phyloP scores from a whole-genome alignment of 2,329 filamentous ascomycete genomes.

The Acephala macrosclerotiorum region DNA sequence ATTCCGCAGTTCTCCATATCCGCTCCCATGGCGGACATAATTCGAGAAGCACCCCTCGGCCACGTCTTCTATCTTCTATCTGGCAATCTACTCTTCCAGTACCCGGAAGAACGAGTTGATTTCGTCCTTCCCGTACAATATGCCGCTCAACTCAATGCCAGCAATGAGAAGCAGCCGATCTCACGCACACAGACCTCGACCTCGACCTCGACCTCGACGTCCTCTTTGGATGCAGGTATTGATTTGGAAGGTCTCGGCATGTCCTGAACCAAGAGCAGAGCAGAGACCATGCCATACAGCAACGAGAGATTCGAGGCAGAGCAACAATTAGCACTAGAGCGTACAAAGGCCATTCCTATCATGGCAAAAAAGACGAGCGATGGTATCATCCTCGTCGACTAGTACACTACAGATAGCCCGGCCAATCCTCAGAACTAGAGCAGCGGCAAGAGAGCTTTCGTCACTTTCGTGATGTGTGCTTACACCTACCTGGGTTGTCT shows the following conservation, averaged over 20 bases:
- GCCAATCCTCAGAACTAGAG: slow-evolving; percentile 17
- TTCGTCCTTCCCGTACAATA: slow-evolving; percentile 13
- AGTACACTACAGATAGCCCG: slow-evolving; percentile 54
- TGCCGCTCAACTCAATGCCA: slow-evolving; percentile 10
- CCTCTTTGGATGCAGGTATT: slow-evolving; percentile 10
- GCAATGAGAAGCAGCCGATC: background rate
- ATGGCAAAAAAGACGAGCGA: slow-evolving; percentile 17
- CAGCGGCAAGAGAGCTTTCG: slow-evolving; percentile 39
- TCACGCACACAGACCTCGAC: slow-evolving; percentile 6
- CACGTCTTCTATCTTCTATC: slow-evolving; percentile 11
- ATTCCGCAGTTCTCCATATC: background rate
- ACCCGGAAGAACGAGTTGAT: slow-evolving; percentile 18
- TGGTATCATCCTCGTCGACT: slow-evolving; percentile 54
- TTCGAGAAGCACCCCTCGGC: slow-evolving; percentile 20
- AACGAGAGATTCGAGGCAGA: slow-evolving; percentile 19
- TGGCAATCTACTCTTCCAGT: slow-evolving; percentile 15
- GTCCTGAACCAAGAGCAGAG: slow-evolving; percentile 13
- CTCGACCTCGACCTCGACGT: slow-evolving; percentile 3
- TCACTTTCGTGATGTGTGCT: slow-evolving; percentile 53
- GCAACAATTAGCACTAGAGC: slow-evolving; percentile 13
- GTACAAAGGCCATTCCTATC: slow-evolving; percentile 20
- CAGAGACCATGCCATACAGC: slow-evolving; percentile 22
- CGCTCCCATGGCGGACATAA: slow-evolving; percentile 19
- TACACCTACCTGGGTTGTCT: slow-evolving; percentile 67
- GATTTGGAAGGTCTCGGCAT: slow-evolving; percentile 14